phyloP scores from a whole-genome alignment of 805 yeast genomes.

The Cyberlindnera americana region DNA sequence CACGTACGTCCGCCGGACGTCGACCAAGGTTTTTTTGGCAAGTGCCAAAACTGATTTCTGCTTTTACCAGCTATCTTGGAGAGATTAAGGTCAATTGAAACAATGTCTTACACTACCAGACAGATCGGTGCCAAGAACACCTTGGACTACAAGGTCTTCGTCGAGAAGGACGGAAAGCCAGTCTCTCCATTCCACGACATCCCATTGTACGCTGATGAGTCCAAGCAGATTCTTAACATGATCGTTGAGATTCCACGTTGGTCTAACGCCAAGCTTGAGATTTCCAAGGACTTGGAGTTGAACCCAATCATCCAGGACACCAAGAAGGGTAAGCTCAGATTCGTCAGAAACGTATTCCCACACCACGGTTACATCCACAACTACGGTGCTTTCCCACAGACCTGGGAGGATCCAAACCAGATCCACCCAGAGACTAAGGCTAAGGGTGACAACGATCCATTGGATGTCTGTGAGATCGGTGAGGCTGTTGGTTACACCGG shows the following conservation, averaged over 20 bases:
- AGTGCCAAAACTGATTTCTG: too few species aligned
- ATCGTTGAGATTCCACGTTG: conserved; percentile 78
- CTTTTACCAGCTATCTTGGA: too few species aligned
- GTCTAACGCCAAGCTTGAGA: conserved; percentile 83
- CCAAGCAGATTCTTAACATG: conserved; percentile 50
- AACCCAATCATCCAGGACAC: conserved; percentile 83
- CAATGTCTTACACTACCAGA: conserved; percentile 65
- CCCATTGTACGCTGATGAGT: conserved; percentile 49
- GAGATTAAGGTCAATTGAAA: neutral
- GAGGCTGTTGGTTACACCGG: conserved; percentile 53
- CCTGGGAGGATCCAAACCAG: conserved; percentile 94
- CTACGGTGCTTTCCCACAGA: conserved; percentile 88
- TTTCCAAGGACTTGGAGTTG: conserved; percentile 49
- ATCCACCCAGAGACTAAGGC: conserved; percentile 38
- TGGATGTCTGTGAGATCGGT: conserved; percentile 85
- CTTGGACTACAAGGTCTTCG: conserved; percentile 84
- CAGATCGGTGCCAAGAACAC: conserved; percentile 96
- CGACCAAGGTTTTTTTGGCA: too few species aligned
- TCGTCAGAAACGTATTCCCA: conserved; percentile 76
- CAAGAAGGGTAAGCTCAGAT: conserved; percentile 71
- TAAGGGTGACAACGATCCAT: conserved; percentile 90
- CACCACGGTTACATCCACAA: conserved; percentile 82
- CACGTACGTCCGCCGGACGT: too few species aligned
- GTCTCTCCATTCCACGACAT: conserved; percentile 86
- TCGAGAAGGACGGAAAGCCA: conserved; percentile 91